Percentiles rank a stretch among this genome's conserved stretches.
These are phyloP conservation scores for Handroanthus guayacan DNA, from an alignment of 257 asterid species.

Conservation along the genomic window DNA sequence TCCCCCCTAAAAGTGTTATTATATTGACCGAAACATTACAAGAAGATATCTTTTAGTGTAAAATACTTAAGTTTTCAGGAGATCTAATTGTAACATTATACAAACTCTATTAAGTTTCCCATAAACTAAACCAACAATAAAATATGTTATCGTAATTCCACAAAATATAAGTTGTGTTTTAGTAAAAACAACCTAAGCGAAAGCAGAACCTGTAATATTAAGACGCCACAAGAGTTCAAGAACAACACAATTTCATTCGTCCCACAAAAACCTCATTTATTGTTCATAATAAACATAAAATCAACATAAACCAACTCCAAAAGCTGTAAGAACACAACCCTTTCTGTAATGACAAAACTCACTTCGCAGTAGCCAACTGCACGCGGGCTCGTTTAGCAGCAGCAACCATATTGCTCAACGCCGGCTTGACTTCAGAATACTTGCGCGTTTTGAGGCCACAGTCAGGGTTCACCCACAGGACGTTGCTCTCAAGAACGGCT, in stretches of 20 bases:
- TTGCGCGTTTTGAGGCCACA: conserved; percentile 89
- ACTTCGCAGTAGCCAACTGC: conserved; percentile 59
- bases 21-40: no score
- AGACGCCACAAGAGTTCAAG: no score
- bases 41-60: no score
- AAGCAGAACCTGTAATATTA: no score
- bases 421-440: conserved; percentile 70
- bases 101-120: no score
- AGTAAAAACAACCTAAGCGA: not conserved
- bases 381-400: conserved; percentile 75
- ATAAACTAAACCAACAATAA: no score
- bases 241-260: not conserved
- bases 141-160: no score
- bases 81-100: no score
- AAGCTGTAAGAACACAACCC: not conserved
- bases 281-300: not conserved
- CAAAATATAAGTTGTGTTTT: no score
- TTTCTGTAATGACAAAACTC: conserved; percentile 31
- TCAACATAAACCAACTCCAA: not conserved
- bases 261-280: not conserved
- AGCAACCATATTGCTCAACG: conserved; percentile 71
- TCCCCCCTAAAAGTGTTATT: no score
- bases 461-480: conserved; percentile 86
- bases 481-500: conserved; percentile 69
- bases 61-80: no score